These are phyloP conservation scores for Wallemia mellicola DNA, from an alignment of 1,284 basidiomycete genomes.

Conservation along the genomic window DNA sequence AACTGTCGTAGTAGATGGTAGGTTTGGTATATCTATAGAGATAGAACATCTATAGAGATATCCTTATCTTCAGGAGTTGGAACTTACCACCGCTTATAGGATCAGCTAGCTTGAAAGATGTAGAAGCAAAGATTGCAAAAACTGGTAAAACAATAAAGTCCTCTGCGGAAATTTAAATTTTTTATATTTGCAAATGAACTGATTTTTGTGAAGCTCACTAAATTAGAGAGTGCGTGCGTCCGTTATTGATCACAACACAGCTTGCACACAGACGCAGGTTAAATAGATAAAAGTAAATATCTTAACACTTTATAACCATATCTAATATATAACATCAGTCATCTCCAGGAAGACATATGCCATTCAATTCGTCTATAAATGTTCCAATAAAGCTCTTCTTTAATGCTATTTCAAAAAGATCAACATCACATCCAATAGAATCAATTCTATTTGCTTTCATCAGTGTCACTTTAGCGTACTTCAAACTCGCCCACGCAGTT, in stretches of 20 bases:
- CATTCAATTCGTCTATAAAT: background rate
- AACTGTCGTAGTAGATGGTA: background rate
- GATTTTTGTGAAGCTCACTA: background rate
- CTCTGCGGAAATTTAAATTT: background rate
- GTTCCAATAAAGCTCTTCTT: background rate
- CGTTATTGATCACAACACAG: too few species aligned
- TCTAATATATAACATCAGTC: too few species aligned
- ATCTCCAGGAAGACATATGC: too few species aligned
- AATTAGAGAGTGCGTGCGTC: background rate
- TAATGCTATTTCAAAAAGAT: background rate
- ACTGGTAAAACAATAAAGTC: background rate
- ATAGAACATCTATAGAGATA: too few species aligned
- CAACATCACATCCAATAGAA: background rate
- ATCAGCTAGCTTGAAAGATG: background rate
- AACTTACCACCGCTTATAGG: too few species aligned
- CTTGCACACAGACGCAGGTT: too few species aligned
- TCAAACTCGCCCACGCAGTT: background rate
- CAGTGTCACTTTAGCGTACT: background rate
- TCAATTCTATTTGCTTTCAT: background rate
- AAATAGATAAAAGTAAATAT: too few species aligned
- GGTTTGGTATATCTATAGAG: background rate
- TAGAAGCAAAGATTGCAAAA: background rate
- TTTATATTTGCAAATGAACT: background rate
- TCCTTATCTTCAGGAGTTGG: too few species aligned
- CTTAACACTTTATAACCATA: too few species aligned